phyloP scores from a whole-genome alignment of 192 early-diverging fungal genomes.

The Dissophora ornata region DNA sequence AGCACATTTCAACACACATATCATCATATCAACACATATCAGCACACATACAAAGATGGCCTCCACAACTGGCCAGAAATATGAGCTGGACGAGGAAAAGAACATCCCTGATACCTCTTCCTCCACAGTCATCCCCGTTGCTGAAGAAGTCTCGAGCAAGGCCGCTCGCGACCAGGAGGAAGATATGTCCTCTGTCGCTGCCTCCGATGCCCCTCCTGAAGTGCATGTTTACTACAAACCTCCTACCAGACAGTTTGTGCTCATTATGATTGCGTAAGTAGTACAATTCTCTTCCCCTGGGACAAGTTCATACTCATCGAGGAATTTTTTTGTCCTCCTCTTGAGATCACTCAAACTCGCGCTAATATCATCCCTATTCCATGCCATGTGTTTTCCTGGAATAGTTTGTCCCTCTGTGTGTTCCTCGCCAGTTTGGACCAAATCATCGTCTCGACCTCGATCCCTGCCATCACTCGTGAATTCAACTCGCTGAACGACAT shows the following conservation, averaged over 20 bases:
- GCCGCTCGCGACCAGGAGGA: slow-evolving; percentile 15
- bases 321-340: no score
- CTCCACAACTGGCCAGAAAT: slow-evolving; percentile 1
- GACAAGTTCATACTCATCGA: no score
- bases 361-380: neutral
- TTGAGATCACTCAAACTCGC: no score
- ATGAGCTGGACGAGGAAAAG: slow-evolving; percentile 16
- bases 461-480: slow-evolving; percentile 62
- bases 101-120: neutral
- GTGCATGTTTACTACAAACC: slow-evolving; percentile 36
- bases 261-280: slow-evolving; percentile 47
- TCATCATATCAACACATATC: no score
- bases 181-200: slow-evolving; percentile 28
- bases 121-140: slow-evolving; percentile 4
- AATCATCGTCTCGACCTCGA: slow-evolving; percentile 65
- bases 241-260: slow-evolving; percentile 40
- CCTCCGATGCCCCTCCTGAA: slow-evolving; percentile 14
- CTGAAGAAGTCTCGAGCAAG: neutral
- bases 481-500: slow-evolving; percentile 66
- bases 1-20: no score
- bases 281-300: neutral
- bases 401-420: slow-evolving; percentile 38
- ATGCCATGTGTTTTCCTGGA: neutral
- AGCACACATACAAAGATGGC: neutral
- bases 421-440: slow-evolving; percentile 62